These are phyloP conservation scores for Solanum verrucosum DNA, from an alignment of 257 asterid genomes.

Conservation along the genomic window DNA sequence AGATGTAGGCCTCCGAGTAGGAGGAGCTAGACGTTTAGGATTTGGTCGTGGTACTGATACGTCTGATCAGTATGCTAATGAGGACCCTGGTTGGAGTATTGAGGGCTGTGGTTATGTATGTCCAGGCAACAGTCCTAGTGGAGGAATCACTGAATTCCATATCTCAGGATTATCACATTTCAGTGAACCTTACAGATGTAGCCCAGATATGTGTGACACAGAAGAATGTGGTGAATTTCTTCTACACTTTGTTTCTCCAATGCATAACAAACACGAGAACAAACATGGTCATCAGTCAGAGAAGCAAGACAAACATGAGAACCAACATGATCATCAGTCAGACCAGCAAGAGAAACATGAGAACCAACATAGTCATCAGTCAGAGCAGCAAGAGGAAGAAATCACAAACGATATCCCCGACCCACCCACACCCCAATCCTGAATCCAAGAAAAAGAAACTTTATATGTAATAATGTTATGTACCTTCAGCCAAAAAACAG, in stretches of 20 bases:
- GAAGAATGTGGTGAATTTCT: background rate
- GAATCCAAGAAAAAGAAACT: background rate
- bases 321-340: background rate
- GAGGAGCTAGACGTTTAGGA: background rate
- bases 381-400: background rate
- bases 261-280: background rate
- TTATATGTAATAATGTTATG: background rate
- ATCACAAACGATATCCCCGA: background rate
- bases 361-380: background rate
- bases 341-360: background rate
- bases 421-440: background rate
- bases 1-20: background rate
- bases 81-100: background rate
- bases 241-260: background rate
- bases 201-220: background rate
- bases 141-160: background rate
- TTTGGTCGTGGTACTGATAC: background rate
- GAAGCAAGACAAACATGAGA: background rate
- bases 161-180: background rate
- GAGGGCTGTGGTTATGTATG: background rate
- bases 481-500: background rate
- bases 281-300: background rate
- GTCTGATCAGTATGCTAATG: background rate
- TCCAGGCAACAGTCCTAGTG: background rate
- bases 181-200: slow-evolving; percentile 2